A percentile compares a stretch with the other conserved stretches of the same genome.
Evolutionary conservation across 2,329 filamentous ascomycete genomes (phyloP).

Genomic region (Chaetomium sp.): DNA sequence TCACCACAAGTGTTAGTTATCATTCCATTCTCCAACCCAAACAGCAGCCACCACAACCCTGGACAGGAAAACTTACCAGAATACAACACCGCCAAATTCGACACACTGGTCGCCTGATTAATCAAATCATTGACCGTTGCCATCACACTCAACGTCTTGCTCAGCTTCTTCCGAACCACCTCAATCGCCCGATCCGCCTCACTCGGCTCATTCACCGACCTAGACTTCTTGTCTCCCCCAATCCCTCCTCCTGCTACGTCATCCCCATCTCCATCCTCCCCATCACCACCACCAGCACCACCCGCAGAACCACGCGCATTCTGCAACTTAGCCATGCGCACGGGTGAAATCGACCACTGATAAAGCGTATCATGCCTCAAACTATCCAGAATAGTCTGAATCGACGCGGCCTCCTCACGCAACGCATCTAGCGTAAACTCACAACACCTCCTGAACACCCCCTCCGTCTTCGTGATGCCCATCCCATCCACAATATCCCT

Average conservation of each 20-base stretch:
- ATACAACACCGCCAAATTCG: constrained; percentile 85
- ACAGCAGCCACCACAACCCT: too few species aligned
- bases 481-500: constrained; percentile 95
- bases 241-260: constrained; percentile 26
- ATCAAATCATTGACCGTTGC: constrained; percentile 97
- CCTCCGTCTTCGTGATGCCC: constrained; percentile 91
- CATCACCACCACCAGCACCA: constrained; percentile 38
- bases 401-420: constrained; percentile 89
- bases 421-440: constrained; percentile 95
- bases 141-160: constrained; percentile 85
- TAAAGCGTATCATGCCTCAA: constrained; percentile 97
- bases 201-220: constrained; percentile 49
- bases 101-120: constrained; percentile 88
- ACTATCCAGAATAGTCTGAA: constrained; percentile 98
- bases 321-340: constrained; percentile 58
- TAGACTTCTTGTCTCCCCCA: constrained; percentile 28
- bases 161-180: constrained; percentile 92
- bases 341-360: constrained; percentile 81
- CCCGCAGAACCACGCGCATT: constrained; percentile 51
- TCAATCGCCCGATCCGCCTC: constrained; percentile 90
- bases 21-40: neutral
- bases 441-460: constrained; percentile 94
- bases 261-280: constrained; percentile 27
- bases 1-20: constrained; percentile 5
- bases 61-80: constrained; percentile 54